Base-by-base conservation (phyloP, 768 basidiomycete species). In the Xanthoconium purpureum region DNA sequence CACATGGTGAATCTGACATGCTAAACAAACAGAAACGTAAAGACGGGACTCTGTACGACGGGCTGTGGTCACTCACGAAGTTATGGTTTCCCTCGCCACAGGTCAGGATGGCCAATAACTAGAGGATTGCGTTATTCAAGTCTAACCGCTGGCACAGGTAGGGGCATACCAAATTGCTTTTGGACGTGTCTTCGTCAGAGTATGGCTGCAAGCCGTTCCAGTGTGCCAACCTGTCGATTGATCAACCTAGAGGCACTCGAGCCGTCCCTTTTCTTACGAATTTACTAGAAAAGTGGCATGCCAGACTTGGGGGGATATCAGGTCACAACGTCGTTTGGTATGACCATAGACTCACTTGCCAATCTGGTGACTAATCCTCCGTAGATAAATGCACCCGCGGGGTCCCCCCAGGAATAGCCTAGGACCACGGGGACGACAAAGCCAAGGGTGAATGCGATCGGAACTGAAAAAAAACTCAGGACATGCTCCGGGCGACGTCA, bases 11-110 rank as follows among this genome's bases (percentile, higher is more conserved):
- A 11, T 46, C 58, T 59, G 14, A 59, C 58, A 29, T 58, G 57
- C 58, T 59, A 20, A 28, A 50, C 18, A 9, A 37, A n/a, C 44
- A 45, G 38, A 24, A 13, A n/a, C n/a, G n/a, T 51, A 0, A 57
- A 15, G 3, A 36, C 1, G 20, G 2, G n/a, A 3, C 9, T 7
- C 18, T 18, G 30, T 6, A 36, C 3, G 4, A 24, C 30, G 15
- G 1, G 18, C 0, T 29, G 18, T 13, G 39, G 35, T 13, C 2
- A 58, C 57, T 38, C 49, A 59, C 57, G 30, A 59, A 59, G 32
- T 59, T 59, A 11, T 58, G 57, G 56, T 59, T 51, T 52, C 57
- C 57, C 10, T 59, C 56, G 32, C 57, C 57, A 18, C 57, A 33
- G 9, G 57, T 58, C 29, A 59, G 24, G 44, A 58, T 42, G 35